Percentiles rank a stretch among this genome's conserved stretches.
These are phyloP conservation scores for Linaria vulgaris DNA, from an alignment of 257 asterid species.

Conservation along the genomic window DNA sequence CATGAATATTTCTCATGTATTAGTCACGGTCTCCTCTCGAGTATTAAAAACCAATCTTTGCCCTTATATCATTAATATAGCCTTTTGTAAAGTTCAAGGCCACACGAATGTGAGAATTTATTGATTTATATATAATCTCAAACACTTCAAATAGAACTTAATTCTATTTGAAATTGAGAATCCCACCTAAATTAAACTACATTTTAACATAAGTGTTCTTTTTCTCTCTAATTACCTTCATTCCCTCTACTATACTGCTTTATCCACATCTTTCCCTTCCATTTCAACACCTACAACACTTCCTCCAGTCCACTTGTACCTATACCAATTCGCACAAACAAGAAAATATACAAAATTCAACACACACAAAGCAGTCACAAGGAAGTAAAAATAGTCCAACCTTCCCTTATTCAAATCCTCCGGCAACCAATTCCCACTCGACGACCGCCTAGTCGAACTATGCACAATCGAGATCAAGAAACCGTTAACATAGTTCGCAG, in stretches of 20 bases:
- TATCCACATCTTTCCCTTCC: conserved; percentile 32
- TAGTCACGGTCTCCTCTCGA: no score
- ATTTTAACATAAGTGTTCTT: no score
- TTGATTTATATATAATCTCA: no score
- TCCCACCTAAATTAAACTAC: no score
- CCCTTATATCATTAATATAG: no score
- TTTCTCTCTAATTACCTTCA: no score
- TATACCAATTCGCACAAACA: conserved; percentile 71
- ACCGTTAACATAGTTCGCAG: conserved; percentile 57
- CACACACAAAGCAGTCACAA: conserved; percentile 49
- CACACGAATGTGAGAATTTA: no score
- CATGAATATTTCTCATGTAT: no score
- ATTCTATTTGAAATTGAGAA: no score
- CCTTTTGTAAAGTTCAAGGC: no score
- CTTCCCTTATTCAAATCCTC: conserved; percentile 86
- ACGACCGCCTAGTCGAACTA: conserved; percentile 44
- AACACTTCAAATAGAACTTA: no score
- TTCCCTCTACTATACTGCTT: conserved; percentile 11
- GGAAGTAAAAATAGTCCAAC: conserved; percentile 65
- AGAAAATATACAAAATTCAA: conserved; percentile 57
- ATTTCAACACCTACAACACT: conserved; percentile 37
- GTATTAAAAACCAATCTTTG: no score
- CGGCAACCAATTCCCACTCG: conserved; percentile 80
- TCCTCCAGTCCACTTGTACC: conserved; percentile 62
- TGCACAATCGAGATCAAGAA: conserved; percentile 58